Base-by-base conservation (phyloP, 441 rosid species). In the Eutrema salsugineum region DNA sequence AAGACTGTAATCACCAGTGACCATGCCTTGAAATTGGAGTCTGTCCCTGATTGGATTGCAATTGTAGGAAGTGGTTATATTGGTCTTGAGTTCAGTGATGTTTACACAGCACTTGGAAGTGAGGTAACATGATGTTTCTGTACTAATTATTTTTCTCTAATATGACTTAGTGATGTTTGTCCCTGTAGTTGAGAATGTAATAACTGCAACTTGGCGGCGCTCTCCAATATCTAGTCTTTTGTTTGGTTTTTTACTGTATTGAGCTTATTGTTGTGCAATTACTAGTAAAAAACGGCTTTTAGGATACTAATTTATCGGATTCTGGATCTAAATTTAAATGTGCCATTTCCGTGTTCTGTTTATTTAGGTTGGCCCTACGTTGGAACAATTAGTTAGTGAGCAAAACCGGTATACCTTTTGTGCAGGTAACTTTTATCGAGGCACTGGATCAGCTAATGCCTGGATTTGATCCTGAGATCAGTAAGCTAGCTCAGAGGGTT, bases 401-500 rank as follows among this genome's bases (percentile, higher is more conserved):
- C 39, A 54, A 51, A 66, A 30, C 59, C 17, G 27, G 73, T 50
- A 53, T 62, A 47, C 36, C 17, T 17, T 32, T 64, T 39, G 0
- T 74, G 73, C 86, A 94, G 99, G 99, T 95, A 48, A 93, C 98
- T 32, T 95, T 95, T 71, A 60, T 95, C 73, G 99, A 92, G 85
- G 99, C 98, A 24, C 78, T 95, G 59, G 98, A 95, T 87, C 98
- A 95, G 83, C 87, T 95, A 12, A 95, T 95, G 98, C 99, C 98
- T 70, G 99, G 99, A 70, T 95, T 95, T 88, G 99, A 95, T 81
- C 99, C 99, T 60, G 99, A 95, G 83, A 95, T 93, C 75, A 85
- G 98, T 54, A 95, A 95, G 82, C 74, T 94, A 77, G 99, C 99
- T 53, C 99, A 94, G 76, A 86, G 99, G 76, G 92, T 92, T 78